Evolutionary conservation across 495 filamentous ascomycete species (phyloP).

Genomic region (Ramalina intermedia): DNA sequence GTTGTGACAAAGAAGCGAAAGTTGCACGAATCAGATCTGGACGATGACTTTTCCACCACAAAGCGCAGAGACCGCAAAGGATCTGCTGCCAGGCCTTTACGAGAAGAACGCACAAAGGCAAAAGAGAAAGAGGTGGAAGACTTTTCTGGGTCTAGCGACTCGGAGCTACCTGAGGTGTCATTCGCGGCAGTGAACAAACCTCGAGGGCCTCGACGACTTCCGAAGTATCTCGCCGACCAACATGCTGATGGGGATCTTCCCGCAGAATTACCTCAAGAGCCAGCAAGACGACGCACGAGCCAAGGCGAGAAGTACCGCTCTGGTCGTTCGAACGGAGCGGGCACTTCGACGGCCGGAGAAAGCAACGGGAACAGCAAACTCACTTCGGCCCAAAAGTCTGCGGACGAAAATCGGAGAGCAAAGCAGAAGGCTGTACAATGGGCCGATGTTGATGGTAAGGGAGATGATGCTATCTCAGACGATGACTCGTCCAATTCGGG

Average conservation of each 20-base stretch:
- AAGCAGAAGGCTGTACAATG: conserved; percentile 17
- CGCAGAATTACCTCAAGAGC: not conserved
- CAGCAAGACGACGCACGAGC: not conserved
- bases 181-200: conserved; percentile 26
- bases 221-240: conserved; percentile 12
- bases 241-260: conserved; percentile 1
- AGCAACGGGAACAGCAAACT: not conserved
- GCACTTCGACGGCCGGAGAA: not conserved
- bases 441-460: not conserved
- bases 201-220: conserved; percentile 29
- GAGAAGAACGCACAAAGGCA: not conserved
- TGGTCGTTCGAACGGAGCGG: not conserved
- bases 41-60: conserved; percentile 12
- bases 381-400: not conserved
- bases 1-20: conserved; percentile 6
- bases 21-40: conserved; percentile 4
- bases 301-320: not conserved
- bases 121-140: conserved; percentile 1
- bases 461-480: not conserved
- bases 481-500: not conserved
- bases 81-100: not conserved
- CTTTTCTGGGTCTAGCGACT: conserved; percentile 10
- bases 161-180: conserved; percentile 6
- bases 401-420: conserved; percentile 15
- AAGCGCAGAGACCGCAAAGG: conserved; percentile 6